Base-by-base conservation (phyloP, 352 stramenopile genomes). In the Phytophthora pseudosyringae region DNA sequence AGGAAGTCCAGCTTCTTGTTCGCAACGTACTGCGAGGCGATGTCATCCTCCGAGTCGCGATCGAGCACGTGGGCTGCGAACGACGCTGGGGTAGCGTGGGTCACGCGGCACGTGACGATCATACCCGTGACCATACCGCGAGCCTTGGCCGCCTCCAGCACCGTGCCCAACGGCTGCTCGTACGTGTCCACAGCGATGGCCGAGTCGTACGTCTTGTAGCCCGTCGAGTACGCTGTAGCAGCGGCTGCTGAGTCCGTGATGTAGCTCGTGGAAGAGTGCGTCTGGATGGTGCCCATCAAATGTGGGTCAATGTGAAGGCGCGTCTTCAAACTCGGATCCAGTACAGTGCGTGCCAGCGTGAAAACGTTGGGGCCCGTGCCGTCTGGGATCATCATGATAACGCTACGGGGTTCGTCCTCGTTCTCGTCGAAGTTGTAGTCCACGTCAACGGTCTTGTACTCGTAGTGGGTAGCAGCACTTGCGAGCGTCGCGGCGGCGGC, bases 371-470 rank as follows among this genome's bases (percentile, higher is more conserved):
- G 81, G 2, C 77, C 77, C 13, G 79, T 90, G 47, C 81, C 79
- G 44, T 89, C 81, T 1, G 79, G 81, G 60, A 90, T 89, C 81
- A 89, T 90, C 77, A 89, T 90, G 56, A 89, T 88, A 43, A 90
- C 44, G 55, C 69, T 86, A 49, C 81, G 81, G 1, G 79, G 65
- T 1, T 59, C 31, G 16, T 76, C 66, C 46, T 76, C 43, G 18
- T 76, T 67, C 59, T 89, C 79, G 41, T 89, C 81, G 21, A 81
- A 75, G 40, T 49, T 73, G 61, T 86, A 91, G 67, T 88, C 76
- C 25, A 81, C 79, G 57, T 89, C 75, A 26, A 89, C 33, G 5
- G 74, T 85, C 75, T 86, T 86, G 74, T 88, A 88, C 69, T 89
- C 78, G 56, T 80, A 86, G 33, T 18, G 68, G 8, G 56, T 72